These are phyloP conservation scores for Gossypium turneri DNA, from an alignment of 345 rosid species.

Conservation along the genomic window DNA sequence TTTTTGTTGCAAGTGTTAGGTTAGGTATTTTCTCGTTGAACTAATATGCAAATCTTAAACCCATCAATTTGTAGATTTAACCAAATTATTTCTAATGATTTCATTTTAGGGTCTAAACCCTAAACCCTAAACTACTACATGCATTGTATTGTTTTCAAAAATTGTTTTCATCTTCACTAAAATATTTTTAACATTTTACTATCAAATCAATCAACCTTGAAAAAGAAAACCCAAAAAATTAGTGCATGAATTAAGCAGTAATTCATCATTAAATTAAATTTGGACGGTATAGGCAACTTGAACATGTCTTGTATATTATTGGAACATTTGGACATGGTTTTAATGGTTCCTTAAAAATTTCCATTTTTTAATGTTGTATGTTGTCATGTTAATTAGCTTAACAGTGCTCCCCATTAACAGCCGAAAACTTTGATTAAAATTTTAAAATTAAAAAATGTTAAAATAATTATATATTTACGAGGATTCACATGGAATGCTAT, in stretches of 20 bases:
- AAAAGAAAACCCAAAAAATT: too few species aligned
- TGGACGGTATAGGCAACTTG: not conserved
- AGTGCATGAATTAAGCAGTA: too few species aligned
- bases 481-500: slow-evolving; percentile 18
- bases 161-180: not conserved
- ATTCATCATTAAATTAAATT: too few species aligned
- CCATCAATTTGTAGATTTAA: not conserved
- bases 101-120: not conserved
- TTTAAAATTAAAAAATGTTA: not conserved
- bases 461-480: not conserved
- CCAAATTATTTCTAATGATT: not conserved
- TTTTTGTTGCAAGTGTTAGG: too few species aligned
- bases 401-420: not conserved
- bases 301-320: not conserved
- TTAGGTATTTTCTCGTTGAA: too few species aligned
- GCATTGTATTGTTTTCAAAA: not conserved
- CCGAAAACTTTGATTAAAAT: slow-evolving; percentile 6
- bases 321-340: slow-evolving; percentile 7
- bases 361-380: not conserved
- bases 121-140: not conserved
- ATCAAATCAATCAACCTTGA: too few species aligned
- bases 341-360: not conserved
- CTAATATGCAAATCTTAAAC: too few species aligned
- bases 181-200: not conserved
- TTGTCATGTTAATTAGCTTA: not conserved